phyloP scores from a whole-genome alignment of 2,329 filamentous ascomycete genomes.

The Epicoccum sorghinum region DNA sequence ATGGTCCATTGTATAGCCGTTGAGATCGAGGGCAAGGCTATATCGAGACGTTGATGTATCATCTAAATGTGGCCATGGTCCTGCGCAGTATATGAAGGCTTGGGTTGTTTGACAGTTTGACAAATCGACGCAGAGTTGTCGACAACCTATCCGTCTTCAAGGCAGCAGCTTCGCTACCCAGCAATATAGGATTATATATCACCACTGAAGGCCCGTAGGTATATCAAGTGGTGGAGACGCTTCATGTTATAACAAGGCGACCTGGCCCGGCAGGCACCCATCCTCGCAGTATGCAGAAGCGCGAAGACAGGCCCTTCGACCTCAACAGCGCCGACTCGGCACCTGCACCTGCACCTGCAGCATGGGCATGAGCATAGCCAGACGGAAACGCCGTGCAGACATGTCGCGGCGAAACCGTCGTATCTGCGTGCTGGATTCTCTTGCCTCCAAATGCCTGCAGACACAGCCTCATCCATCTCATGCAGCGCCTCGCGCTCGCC shows the following conservation, averaged over 20 bases:
- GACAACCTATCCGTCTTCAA: no score
- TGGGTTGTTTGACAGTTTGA: neutral
- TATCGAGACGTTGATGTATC: conserved; percentile 11
- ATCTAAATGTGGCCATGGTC: conserved; percentile 1
- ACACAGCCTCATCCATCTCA: neutral
- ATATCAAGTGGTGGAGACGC: no score
- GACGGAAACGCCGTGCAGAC: neutral
- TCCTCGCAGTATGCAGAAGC: no score
- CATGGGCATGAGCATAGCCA: neutral
- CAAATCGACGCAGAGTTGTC: no score
- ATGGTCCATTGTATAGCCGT: conserved; percentile 11
- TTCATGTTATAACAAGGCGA: no score
- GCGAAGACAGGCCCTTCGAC: no score
- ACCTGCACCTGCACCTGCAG: neutral
- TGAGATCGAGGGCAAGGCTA: neutral
- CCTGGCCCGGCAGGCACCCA: no score
- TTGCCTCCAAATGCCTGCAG: neutral
- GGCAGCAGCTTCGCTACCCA: no score
- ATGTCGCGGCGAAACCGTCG: neutral
- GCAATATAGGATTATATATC: no score
- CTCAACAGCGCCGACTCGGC: no score
- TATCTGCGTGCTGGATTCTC: neutral
- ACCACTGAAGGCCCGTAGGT: no score
- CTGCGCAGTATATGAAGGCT: neutral
- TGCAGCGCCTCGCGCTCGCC: neutral